phyloP scores from a whole-genome alignment of 2,329 filamentous ascomycete genomes.

The Botrytis fabae region DNA sequence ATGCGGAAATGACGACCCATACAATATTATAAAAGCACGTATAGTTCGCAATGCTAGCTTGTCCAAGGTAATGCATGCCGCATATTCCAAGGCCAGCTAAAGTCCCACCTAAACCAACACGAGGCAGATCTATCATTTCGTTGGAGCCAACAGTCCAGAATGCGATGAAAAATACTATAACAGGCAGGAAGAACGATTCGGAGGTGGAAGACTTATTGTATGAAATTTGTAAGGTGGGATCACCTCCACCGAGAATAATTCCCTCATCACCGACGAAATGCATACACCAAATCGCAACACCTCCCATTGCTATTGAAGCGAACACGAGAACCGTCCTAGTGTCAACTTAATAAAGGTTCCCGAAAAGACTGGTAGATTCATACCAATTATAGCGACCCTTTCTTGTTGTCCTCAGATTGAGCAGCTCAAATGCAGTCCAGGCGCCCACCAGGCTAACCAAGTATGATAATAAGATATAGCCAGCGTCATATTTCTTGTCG shows the following conservation, averaged over 20 bases:
- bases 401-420: slow-evolving; percentile 72
- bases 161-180: slow-evolving; percentile 70
- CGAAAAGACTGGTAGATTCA: slow-evolving; percentile 29
- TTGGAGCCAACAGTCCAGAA: slow-evolving; percentile 68
- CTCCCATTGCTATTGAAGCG: slow-evolving; percentile 70
- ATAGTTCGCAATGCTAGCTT: slow-evolving; percentile 80
- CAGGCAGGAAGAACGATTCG: slow-evolving; percentile 77
- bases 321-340: slow-evolving; percentile 61
- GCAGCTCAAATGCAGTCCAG: slow-evolving; percentile 75
- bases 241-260: slow-evolving; percentile 66
- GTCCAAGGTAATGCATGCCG: slow-evolving; percentile 87
- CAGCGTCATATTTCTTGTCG: slow-evolving; percentile 43
- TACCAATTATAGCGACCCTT: slow-evolving; percentile 71
- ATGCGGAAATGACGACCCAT: slow-evolving; percentile 62
- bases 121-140: slow-evolving; percentile 57
- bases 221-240: slow-evolving; percentile 64
- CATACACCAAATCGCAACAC: slow-evolving; percentile 74
- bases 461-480: slow-evolving; percentile 68
- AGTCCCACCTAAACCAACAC: slow-evolving; percentile 62
- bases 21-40: slow-evolving; percentile 59
- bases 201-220: slow-evolving; percentile 73
- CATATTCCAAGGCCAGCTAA: slow-evolving; percentile 75
- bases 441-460: slow-evolving; percentile 74
- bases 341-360: slow-evolving; percentile 3
- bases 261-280: slow-evolving; percentile 84